These are phyloP conservation scores for Naumovozyma baii DNA, from an alignment of 805 yeast species.

Conservation along the genomic window DNA sequence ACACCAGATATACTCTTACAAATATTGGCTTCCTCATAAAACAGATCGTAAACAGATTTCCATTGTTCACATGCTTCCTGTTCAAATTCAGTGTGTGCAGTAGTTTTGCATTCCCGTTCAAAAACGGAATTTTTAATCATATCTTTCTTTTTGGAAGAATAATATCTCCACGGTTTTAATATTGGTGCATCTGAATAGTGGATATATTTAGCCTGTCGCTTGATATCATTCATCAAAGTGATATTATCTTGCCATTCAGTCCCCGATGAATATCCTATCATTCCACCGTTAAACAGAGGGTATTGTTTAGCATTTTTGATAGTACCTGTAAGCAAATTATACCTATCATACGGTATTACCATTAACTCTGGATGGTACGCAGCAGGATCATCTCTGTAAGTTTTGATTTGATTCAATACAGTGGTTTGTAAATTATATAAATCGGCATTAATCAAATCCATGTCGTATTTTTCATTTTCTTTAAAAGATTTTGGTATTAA, in stretches of 20 bases:
- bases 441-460: slow-evolving; percentile 8
- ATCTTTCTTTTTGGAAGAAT: slow-evolving; percentile 2
- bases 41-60: not conserved
- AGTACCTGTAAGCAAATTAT: slow-evolving; percentile 17
- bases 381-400: not conserved
- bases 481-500: slow-evolving; percentile 8
- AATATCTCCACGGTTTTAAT: slow-evolving; percentile 50
- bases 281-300: slow-evolving; percentile 11
- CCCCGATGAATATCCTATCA: slow-evolving; percentile 13
- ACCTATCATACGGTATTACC: slow-evolving; percentile 18
- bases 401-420: slow-evolving; percentile 1
- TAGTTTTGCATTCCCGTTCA: not conserved
- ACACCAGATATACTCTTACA: no score
- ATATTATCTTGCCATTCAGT: slow-evolving; percentile 5
- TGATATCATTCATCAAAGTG: slow-evolving; percentile 20
- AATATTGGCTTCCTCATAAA: not conserved
- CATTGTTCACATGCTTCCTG: not conserved
- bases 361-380: slow-evolving; percentile 13
- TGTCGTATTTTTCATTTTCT: slow-evolving; percentile 4
- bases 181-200: slow-evolving; percentile 58
- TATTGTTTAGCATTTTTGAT: slow-evolving; percentile 10
- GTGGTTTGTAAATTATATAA: slow-evolving; percentile 8
- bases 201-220: slow-evolving; percentile 32
- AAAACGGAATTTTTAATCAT: not conserved
- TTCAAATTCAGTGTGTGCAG: not conserved